Evolutionary conservation across 208 protist species (phyloP), one percentile per base, ranked within the genome.

Genomic region (Strigomonas galati): DNA sequence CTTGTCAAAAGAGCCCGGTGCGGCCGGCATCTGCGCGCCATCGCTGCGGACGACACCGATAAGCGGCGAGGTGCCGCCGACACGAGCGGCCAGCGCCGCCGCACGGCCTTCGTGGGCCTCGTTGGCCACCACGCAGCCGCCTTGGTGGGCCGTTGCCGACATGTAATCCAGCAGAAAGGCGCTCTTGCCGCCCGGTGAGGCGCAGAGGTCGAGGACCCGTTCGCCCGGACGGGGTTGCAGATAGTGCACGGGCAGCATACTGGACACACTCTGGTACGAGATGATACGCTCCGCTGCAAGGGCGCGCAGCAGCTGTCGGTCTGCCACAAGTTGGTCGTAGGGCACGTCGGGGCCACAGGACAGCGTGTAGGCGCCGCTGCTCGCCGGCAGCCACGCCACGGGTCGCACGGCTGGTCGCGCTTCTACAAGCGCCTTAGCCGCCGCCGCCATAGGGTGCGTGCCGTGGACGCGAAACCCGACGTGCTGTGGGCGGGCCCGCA

Each of bases 101-200:
- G 76, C 63, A 26, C 89, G 83, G 2, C 63, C 66, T 0, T 61
- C 60, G 23, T 76, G 35, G 0, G 65, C 69, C 64, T 96, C 90
- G 68, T 91, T 93, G 30, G 90, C 87, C 14, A 89, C 59, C 28
- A 92, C 74, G 48, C 79, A 81, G 6, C 83, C 78, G 49, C 56
- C 55, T 26, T 12, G 61, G 19, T 28, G 52, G 4, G 28, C 24
- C 15, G 48, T 17, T 5, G 61, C 66, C 57, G 66, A 67, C 55
- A 85, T 73, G 60, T 77, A 77, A 69, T 93, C 89, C 6, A 88
- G 49, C 24, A 92, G 64, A 27, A 91, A 69, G 9, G 64, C 67
- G 12, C 81, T 81, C 74, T 97, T 97, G 58, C 76, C 85, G 24
- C 92, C 92, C 7, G 92, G 92, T 5, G 92, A 69, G 12, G 92